Evolutionary conservation across 768 basidiomycete species (phyloP).

Genomic region (Lentinula sp.): DNA sequence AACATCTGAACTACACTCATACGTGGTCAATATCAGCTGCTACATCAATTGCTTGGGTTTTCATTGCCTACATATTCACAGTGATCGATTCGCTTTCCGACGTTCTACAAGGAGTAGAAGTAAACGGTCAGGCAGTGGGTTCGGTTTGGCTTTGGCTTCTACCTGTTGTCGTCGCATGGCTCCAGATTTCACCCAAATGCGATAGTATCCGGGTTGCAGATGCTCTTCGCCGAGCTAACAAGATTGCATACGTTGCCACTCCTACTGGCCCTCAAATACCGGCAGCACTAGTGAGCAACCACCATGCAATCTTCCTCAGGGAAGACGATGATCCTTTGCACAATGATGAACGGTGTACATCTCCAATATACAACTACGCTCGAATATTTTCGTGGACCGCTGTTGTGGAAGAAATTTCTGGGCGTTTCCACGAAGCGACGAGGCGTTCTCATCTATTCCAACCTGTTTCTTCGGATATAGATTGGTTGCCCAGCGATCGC

Average conservation of each 20-base stretch:
- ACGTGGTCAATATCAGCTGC: conserved; percentile 34
- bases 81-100: conserved; percentile 26
- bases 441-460: conserved; percentile 5
- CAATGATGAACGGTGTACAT: conserved; percentile 13
- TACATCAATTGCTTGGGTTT: conserved; percentile 35
- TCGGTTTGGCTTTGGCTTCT: conserved; percentile 39
- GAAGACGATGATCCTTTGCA: conserved; percentile 4
- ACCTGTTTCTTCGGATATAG: conserved; percentile 9
- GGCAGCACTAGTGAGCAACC: not conserved
- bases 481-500: not conserved
- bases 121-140: conserved; percentile 31
- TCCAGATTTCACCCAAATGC: conserved; percentile 33
- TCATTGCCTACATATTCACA: conserved; percentile 36
- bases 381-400: conserved; percentile 13
- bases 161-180: conserved; percentile 33
- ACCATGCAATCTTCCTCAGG: conserved; percentile 2
- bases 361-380: conserved; percentile 18
- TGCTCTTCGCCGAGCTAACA: conserved; percentile 24
- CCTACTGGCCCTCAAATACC: conserved; percentile 4
- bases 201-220: conserved; percentile 22
- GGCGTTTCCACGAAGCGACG: conserved; percentile 7
- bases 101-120: conserved; percentile 5
- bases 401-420: conserved; percentile 12
- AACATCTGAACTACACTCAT: conserved; percentile 27
- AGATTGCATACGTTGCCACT: conserved; percentile 17